Evolutionary conservation across 768 basidiomycete species (phyloP).

Genomic region (Collybiopsis luxurians): DNA sequence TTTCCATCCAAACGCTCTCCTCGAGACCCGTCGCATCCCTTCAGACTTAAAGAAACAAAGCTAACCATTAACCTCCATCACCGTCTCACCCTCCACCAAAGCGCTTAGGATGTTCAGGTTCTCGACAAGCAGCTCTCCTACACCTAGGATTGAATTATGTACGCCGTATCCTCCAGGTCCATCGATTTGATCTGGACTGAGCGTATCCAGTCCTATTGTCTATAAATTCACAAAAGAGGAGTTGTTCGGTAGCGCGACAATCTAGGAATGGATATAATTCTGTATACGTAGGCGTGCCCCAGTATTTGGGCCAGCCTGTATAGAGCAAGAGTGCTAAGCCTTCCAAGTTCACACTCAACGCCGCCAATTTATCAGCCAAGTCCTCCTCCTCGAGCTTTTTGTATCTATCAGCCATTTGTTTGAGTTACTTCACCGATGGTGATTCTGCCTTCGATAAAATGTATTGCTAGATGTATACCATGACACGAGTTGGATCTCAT

Average conservation of each 20-base stretch:
- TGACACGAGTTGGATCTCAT: too few relatives aligned
- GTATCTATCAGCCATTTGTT: conserved; percentile 45
- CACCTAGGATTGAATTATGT: conserved; percentile 60
- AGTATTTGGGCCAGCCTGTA: conserved; percentile 67
- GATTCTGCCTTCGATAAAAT: conserved; percentile 58
- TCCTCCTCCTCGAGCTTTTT: conserved; percentile 59
- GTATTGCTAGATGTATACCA: conserved; percentile 26
- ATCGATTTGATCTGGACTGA: conserved; percentile 62
- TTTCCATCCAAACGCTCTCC: conserved; percentile 65
- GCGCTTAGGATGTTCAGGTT: conserved; percentile 57
- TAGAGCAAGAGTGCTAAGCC: conserved; percentile 53
- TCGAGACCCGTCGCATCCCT: conserved; percentile 60
- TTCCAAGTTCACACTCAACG: conserved; percentile 23
- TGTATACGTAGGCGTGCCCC: conserved; percentile 49
- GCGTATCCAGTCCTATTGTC: conserved; percentile 60
- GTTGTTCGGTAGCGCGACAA: conserved; percentile 44
- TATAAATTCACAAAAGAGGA: conserved; percentile 51
- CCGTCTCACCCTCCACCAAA: conserved; percentile 7
- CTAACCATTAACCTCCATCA: conserved; percentile 43
- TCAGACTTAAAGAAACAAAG: conserved; percentile 57
- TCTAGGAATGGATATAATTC: conserved; percentile 61
- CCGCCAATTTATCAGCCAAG: conserved; percentile 31
- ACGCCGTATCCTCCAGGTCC: conserved; percentile 43
- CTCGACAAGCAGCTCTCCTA: conserved; percentile 65
- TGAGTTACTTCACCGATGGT: conserved; percentile 57